Base-by-base conservation (phyloP, 1,284 basidiomycete species). In the Hortiboletus rubellus region DNA sequence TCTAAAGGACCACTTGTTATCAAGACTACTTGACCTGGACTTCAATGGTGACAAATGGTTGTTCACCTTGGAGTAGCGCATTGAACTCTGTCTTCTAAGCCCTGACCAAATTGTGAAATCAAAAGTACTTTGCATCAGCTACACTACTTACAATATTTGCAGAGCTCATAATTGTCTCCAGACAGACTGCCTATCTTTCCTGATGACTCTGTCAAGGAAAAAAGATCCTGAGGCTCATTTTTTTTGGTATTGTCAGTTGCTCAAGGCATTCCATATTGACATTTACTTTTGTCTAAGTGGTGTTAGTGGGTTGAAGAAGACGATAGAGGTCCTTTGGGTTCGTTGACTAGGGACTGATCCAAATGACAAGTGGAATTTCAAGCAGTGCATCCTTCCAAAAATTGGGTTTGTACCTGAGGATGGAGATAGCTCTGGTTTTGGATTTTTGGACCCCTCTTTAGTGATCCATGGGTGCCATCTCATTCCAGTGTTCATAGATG, bases 101-200 rank as follows among this genome's bases (percentile, higher is more conserved):
- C 33, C 10, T 2, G 10, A 34, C 3, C 10, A 11, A 7, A 11
- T 34, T 6, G 7, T 34, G 31, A n/a, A 34, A 22, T 46, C 33
- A 7, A 46, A 34, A 34, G 3, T 46, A 1, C 1, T 46, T 14
- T 3, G 11, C 9, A 34, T 46, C 18, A 46, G 34, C 33, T 46
- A 46, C 11, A 46, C 45, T 1, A 46, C 17, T 12, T 47, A 47
- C 3, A 2, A 36, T 36, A 37, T 78, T 15, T 66, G 67, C 0
- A 66, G 71, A 2, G 66, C 61, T 3, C 72, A 76, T 43, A 77
- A 81, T 55, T 66, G 62, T 1, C 58, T 81, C 41, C n/a, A n/a
- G n/a, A n/a, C n/a, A n/a, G n/a, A n/a, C n/a, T n/a, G n/a, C n/a
- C n/a, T n/a, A n/a, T n/a, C n/a, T n/a, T n/a, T n/a, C n/a, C n/a